Base-by-base conservation (phyloP, 352 stramenopile species). In the Aphanomyces cochlioides region DNA sequence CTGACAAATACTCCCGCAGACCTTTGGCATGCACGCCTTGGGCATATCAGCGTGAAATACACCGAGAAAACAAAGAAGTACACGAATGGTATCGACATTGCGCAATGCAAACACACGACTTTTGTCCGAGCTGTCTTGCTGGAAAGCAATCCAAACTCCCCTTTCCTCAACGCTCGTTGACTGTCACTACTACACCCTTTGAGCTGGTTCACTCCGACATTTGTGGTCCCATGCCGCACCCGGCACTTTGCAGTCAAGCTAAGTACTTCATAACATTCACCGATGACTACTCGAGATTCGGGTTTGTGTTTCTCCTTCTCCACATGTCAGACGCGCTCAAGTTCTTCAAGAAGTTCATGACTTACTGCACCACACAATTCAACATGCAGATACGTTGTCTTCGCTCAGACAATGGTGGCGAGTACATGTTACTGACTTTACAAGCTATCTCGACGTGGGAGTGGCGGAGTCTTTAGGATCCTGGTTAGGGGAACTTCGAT, bases 131-230 rank as follows among this genome's bases (percentile, higher is more conserved):
- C 1, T 73, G 66, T 38, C 13, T 41, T n/a, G 53, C 41, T 43
- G 72, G 72, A 40, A 75, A 75, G 61, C 34, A 64, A 37, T 43
- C 15, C 19, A 28, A 36, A n/a, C 17, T 56, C 3, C 39, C 40
- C 28, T 58, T 69, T 37, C 19, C 56, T 17, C 54, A 59, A 21
- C 10, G 15, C 8, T 15, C 48, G 13, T n/a, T 12, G n/a, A 56
- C 34, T 12, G 47, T 34, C n/a, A 71, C 65, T 15, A 53, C 56
- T 5, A 17, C 41, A 15, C 28, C 58, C 15, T 48, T 75, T 1
- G 17, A 75, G 43, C 28, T 75, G 36, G 41, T 76, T 10, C 66
- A 73, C 37, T 70, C 34, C 12, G 72, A 76, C 50, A 10, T 76
- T 10, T 57, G 72, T 28, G 72, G 67, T 2, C 67, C 67, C 6